phyloP scores from a whole-genome alignment of 2,329 filamentous ascomycete species.

The Rutstroemia sp. region DNA sequence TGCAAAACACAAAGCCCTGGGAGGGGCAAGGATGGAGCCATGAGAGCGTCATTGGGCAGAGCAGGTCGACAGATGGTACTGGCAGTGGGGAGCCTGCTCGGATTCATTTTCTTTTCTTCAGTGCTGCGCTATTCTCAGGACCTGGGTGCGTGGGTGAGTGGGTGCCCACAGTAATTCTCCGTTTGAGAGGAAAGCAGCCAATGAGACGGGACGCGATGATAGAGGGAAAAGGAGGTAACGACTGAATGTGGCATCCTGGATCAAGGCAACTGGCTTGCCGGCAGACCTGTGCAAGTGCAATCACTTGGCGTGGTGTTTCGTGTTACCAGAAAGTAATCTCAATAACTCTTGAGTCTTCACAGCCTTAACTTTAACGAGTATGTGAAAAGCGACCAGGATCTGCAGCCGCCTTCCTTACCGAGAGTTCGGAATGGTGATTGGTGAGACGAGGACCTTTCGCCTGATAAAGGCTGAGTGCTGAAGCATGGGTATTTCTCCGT shows the following conservation, averaged over 20 bases:
- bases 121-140: neutral
- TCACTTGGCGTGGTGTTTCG: neutral
- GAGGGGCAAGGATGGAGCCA: slow-evolving; percentile 7
- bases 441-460: neutral
- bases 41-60: slow-evolving; percentile 2
- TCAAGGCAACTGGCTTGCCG: neutral
- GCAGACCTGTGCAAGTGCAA: neutral
- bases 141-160: neutral
- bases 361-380: neutral
- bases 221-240: neutral
- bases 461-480: neutral
- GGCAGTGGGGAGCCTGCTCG: neutral
- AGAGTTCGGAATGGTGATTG: neutral
- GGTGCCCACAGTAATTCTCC: slow-evolving; percentile 1
- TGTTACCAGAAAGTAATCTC: neutral
- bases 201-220: neutral
- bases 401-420: neutral
- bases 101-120: neutral
- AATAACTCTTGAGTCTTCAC: neutral
- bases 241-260: slow-evolving; percentile 1
- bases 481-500: neutral
- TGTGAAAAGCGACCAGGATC: neutral
- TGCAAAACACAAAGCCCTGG: neutral
- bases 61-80: neutral
- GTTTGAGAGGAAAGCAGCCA: neutral